Evolutionary conservation across 2,329 filamentous ascomycete species (phyloP).

Genomic region (Aureobasidium uvarum): DNA sequence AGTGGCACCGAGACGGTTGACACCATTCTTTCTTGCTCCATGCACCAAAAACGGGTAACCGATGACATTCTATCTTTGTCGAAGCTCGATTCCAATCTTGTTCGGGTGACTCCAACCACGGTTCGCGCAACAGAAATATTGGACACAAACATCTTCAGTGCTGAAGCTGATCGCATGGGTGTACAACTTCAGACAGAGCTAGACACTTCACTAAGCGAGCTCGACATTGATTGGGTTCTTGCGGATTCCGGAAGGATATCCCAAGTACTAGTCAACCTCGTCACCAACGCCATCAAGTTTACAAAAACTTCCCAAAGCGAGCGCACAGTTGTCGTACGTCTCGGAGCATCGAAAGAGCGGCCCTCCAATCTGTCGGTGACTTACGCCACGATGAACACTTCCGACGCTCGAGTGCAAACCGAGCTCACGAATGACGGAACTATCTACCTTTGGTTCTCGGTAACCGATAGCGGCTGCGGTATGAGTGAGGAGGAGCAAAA

Average conservation of each 20-base stretch:
- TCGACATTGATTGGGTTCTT: constrained; percentile 34
- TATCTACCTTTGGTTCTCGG: constrained; percentile 40
- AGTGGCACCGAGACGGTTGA: constrained; percentile 34
- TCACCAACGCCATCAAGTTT: constrained; percentile 36
- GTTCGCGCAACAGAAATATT: constrained; percentile 38
- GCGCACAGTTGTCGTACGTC: constrained; percentile 38
- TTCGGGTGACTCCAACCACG: constrained; percentile 44
- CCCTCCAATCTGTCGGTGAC: background rate
- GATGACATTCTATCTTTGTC: constrained; percentile 49
- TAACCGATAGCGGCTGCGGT: constrained; percentile 41
- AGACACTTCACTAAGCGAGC: constrained; percentile 37
- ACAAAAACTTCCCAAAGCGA: constrained; percentile 8
- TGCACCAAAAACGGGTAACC: constrained; percentile 47
- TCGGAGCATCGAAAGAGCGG: constrained; percentile 35
- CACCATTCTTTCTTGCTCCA: constrained; percentile 48
- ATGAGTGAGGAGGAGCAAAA: constrained; percentile 37
- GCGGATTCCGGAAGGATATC: constrained; percentile 35
- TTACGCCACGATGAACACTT: background rate
- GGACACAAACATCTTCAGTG: constrained; percentile 35
- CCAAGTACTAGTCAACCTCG: constrained; percentile 42
- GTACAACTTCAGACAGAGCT: constrained; percentile 49
- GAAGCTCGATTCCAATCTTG: constrained; percentile 37
- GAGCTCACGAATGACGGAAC: background rate
- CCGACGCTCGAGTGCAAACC: background rate
- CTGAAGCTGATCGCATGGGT: constrained; percentile 41